Conservation (phyloP, 768 basidiomycete genomes). For the Collybia sp. region DNA sequence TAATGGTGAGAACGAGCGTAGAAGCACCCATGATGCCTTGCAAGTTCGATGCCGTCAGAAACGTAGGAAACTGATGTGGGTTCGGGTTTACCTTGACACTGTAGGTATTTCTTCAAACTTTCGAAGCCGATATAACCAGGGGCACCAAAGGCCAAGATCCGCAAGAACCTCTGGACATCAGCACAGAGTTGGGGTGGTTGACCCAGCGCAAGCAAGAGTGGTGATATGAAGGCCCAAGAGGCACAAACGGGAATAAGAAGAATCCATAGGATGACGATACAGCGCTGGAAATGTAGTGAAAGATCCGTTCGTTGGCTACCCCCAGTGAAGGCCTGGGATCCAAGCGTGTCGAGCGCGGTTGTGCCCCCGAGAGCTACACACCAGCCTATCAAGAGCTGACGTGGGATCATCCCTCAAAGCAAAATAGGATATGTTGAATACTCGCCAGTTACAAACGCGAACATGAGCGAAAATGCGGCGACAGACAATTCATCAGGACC, state of each 20-base stretch:
- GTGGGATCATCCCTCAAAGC: slow-evolving; percentile 45
- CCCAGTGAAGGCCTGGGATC: slow-evolving; percentile 74
- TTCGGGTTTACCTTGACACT: slow-evolving; percentile 59
- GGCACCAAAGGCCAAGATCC: slow-evolving; percentile 57
- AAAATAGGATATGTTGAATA: slow-evolving; percentile 23
- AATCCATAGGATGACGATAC: slow-evolving; percentile 57
- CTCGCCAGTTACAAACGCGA: slow-evolving; percentile 77
- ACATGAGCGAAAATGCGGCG: slow-evolving; percentile 71
- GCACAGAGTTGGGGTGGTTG: slow-evolving; percentile 52
- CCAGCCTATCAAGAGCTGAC: slow-evolving; percentile 51
- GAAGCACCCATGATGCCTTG: slow-evolving; percentile 74
- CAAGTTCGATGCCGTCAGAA: neutral
- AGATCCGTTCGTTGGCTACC: slow-evolving; percentile 55
- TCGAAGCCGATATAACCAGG: slow-evolving; percentile 77
- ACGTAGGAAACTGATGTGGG: neutral
- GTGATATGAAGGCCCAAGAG: slow-evolving; percentile 62
- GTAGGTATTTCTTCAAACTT: slow-evolving; percentile 74
- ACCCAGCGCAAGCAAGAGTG: slow-evolving; percentile 57
- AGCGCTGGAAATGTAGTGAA: slow-evolving; percentile 69
- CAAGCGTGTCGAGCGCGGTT: slow-evolving; percentile 72
- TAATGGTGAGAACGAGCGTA: slow-evolving; percentile 54
- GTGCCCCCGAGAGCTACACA: slow-evolving; percentile 76
- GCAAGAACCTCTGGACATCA: slow-evolving; percentile 62
- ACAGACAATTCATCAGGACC: slow-evolving; percentile 68
- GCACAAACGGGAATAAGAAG: slow-evolving; percentile 59